Evolutionary conservation across 169 alveolate species (phyloP), one percentile per base, ranked within the genome.

Genomic region (Miamiensis avidus): DNA sequence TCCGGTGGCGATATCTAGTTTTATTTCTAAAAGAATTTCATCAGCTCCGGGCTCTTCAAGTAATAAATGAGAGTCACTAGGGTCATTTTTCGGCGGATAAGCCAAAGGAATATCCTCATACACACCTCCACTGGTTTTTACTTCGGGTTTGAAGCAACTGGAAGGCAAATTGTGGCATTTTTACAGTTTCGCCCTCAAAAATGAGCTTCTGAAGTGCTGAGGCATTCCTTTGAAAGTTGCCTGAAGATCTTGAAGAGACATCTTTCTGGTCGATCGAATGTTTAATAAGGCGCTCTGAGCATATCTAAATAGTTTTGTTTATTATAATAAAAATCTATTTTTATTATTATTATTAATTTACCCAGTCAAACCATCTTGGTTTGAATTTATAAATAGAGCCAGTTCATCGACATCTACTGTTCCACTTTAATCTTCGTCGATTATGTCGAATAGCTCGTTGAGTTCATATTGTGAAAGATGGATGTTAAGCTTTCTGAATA

Each of bases 1-100:
- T 29, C 84, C 84, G 28, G 84, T 79, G n/a, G 84, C 84, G 0
- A 49, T 29, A 79, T 79, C 84, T 0, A 79, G 26, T n/a, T 64
- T 79, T 0, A 79, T 64, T 64, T 79, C 84, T 6, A 33, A 11
- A 28, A 34, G 29, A 1, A 79, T 0, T 49, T 79, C 73, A 29
- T 79, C 34, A 77, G 65, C 74, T 16, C 28, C 28, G 15, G 28
- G 29, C 31, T 1, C 25, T 34, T 77, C 82, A 31, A 33, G 31
- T 77, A 31, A 0, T 0, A 69, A 31, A 1, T 77, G 31, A 33
- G 0, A 27, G 31, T 69, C 28, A 1, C 1, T 34, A 49, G 31
- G 65, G 27, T 79, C 65, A 11, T 49, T 34, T 49, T 34, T 28
- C 29, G 34, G 64, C 0, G 34, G 30, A 1, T 15, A 4, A 28